Conservation (phyloP, 305 asterid species). For the Withania somnifera region DNA sequence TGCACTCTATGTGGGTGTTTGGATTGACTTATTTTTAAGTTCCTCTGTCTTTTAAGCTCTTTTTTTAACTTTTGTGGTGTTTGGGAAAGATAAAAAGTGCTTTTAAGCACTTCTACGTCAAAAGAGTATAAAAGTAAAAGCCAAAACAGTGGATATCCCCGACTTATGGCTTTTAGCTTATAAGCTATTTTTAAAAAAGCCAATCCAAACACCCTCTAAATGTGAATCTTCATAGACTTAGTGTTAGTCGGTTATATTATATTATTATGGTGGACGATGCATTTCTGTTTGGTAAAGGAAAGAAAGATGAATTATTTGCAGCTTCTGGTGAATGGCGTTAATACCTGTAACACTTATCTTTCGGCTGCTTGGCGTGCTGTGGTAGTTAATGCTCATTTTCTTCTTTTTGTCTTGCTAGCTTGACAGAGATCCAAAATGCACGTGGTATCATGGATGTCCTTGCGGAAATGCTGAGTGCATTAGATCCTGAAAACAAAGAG, state of each 20-base stretch:
- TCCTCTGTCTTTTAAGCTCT: too few species aligned
- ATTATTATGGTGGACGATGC: neutral
- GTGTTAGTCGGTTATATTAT: too few species aligned
- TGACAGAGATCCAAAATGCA: constrained; percentile 93
- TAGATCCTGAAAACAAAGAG: constrained; percentile 91
- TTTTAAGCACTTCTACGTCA: too few species aligned
- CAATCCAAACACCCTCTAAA: too few species aligned
- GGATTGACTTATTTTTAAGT: too few species aligned
- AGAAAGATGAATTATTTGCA: neutral
- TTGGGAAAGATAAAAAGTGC: too few species aligned
- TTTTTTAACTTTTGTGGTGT: too few species aligned
- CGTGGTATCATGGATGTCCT: constrained; percentile 98
- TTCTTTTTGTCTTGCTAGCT: constrained; percentile 33
- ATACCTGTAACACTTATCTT: neutral
- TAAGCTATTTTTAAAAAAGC: too few species aligned
- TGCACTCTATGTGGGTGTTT: neutral
- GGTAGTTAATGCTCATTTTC: constrained; percentile 4
- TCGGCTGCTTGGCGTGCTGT: neutral
- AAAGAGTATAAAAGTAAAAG: too few species aligned
- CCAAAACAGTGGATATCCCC: too few species aligned
- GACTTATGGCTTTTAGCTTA: too few species aligned
- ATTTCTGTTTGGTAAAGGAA: neutral
- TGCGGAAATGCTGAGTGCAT: constrained; percentile 90
- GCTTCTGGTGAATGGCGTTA: neutral
- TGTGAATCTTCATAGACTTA: too few species aligned